phyloP scores from a whole-genome alignment of 1,139 yeast species.

The Lodderomyces margitis region DNA sequence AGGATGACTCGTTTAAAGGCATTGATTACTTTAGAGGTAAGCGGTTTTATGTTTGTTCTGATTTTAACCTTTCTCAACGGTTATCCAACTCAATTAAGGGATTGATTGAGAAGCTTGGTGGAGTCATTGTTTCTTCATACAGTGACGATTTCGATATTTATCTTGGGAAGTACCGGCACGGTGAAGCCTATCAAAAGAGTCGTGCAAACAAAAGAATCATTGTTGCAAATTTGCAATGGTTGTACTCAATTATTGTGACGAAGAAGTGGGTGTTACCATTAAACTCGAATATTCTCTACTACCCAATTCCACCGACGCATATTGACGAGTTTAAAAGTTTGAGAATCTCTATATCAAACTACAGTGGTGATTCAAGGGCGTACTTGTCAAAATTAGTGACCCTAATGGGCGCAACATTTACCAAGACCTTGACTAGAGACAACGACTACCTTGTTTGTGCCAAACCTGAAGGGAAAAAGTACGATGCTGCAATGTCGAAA shows the following conservation, averaged over 20 bases:
- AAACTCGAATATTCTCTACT: conserved; percentile 57
- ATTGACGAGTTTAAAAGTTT: conserved; percentile 52
- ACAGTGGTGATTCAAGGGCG: conserved; percentile 77
- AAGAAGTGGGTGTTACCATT: conserved; percentile 58
- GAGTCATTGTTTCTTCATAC: conserved; percentile 22
- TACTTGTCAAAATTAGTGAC: conserved; percentile 66
- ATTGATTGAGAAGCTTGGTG: conserved; percentile 35
- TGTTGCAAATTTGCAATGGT: conserved; percentile 75
- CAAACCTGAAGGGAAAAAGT: conserved; percentile 68
- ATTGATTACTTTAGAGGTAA: conserved; percentile 23
- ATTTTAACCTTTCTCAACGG: conserved; percentile 34
- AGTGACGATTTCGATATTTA: conserved; percentile 49
- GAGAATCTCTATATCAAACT: conserved; percentile 70
- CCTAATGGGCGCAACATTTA: conserved; percentile 74
- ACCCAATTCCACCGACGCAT: conserved; percentile 62
- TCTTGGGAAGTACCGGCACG: conserved; percentile 63
- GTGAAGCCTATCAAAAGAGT: conserved; percentile 42
- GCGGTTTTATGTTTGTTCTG: conserved; percentile 29
- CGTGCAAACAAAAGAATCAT: conserved; percentile 25
- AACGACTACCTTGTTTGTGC: conserved; percentile 78
- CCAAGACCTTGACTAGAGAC: conserved; percentile 62
- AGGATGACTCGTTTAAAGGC: conserved; percentile 3
- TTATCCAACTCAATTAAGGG: conserved; percentile 25
- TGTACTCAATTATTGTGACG: conserved; percentile 60
- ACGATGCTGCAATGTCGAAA: conserved; percentile 67